Percentiles rank a stretch among this genome's conserved stretches.
Conservation (phyloP, 106 monocot species). For the Vanilla planifolia region DNA sequence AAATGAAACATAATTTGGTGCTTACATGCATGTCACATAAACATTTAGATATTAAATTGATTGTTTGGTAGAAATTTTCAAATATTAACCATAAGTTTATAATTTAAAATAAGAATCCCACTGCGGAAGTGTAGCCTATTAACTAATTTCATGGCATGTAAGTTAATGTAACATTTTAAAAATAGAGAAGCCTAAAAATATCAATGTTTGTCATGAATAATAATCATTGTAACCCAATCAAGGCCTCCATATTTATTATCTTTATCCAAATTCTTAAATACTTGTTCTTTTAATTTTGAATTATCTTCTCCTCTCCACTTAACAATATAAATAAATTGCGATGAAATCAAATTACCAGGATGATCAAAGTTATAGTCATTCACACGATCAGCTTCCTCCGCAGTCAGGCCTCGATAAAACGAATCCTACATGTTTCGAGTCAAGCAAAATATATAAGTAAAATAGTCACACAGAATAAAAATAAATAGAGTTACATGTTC, state of each 20-base stretch:
- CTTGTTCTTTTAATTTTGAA: neutral
- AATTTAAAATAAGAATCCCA: too few relatives aligned
- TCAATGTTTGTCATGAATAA: neutral
- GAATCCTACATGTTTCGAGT: conserved; percentile 16
- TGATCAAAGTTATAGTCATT: conserved; percentile 34
- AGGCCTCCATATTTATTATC: neutral
- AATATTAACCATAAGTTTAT: too few relatives aligned
- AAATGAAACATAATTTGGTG: too few relatives aligned
- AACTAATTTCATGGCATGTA: neutral
- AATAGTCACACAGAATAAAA: neutral
- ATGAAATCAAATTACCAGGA: conserved; percentile 22
- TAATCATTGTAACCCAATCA: neutral
- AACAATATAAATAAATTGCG: neutral
- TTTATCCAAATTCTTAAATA: neutral
- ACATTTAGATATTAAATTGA: too few relatives aligned
- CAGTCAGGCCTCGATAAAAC: conserved; percentile 27
- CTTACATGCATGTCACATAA: too few relatives aligned
- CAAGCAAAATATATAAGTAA: too few relatives aligned
- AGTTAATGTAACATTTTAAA: neutral
- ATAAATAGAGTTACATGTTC: neutral
- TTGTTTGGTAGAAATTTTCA: too few relatives aligned
- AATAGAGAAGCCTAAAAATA: neutral
- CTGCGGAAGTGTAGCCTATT: neutral
- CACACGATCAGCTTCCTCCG: conserved; percentile 26
- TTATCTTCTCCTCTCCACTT: neutral